A percentile compares a stretch with the other conserved stretches of the same genome.
phyloP scores from a whole-genome alignment of 2,329 filamentous ascomycete genomes.

The Beauveria australis region DNA sequence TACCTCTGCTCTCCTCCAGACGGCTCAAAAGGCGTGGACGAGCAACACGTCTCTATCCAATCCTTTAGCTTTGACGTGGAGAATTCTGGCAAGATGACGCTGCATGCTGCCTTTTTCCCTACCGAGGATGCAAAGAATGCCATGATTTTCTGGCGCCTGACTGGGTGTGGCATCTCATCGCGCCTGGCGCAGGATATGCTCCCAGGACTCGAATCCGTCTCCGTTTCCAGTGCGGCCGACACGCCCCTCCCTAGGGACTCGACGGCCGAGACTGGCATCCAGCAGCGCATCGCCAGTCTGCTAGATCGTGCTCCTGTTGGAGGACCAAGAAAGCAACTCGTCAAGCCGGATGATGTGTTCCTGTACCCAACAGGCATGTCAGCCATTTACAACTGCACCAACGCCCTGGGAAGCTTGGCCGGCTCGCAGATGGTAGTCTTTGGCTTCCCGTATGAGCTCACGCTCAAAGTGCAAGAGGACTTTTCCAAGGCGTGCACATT shows the following conservation, averaged over 20 bases:
- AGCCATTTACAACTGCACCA: conserved; percentile 36
- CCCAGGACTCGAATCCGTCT: not conserved
- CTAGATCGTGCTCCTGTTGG: not conserved
- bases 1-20: not conserved
- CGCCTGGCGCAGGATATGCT: not conserved
- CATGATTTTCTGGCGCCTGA: not conserved
- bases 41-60: not conserved
- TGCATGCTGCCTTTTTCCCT: not conserved
- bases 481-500: conserved; percentile 36
- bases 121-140: not conserved
- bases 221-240: not conserved
- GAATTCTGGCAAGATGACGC: not conserved
- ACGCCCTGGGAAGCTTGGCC: conserved; percentile 25
- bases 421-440: conserved; percentile 27
- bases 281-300: not conserved
- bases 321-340: conserved; percentile 18
- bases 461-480: conserved; percentile 39
- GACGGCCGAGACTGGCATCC: not conserved
- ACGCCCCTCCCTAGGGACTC: not conserved
- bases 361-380: conserved; percentile 49
- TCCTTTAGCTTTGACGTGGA: not conserved
- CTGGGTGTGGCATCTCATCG: not conserved
- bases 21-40: not conserved
- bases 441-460: conserved; percentile 46
- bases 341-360: conserved; percentile 34